These are phyloP conservation scores for Escovopsis weberi DNA, from an alignment of 2,329 filamentous ascomycete genomes.

Conservation along the genomic window DNA sequence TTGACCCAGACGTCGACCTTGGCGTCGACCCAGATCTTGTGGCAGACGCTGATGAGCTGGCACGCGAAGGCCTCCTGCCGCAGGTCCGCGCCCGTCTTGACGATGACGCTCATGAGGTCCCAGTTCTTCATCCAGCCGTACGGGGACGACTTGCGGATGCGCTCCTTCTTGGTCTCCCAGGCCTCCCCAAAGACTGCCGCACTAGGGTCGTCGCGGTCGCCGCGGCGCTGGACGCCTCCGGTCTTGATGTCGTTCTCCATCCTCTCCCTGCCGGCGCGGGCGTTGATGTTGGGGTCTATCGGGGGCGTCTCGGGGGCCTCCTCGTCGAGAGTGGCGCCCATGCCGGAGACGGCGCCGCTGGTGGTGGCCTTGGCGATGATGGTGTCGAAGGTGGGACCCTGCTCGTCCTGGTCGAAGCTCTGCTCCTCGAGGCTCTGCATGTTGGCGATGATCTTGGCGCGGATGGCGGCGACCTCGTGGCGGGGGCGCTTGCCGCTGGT, in stretches of 20 bases:
- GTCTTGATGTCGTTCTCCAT: slow-evolving; percentile 89
- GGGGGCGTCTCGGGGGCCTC: slow-evolving; percentile 25
- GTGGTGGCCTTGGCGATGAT: slow-evolving; percentile 60
- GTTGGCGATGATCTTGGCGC: slow-evolving; percentile 76
- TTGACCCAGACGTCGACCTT: slow-evolving; percentile 73
- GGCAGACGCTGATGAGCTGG: slow-evolving; percentile 68
- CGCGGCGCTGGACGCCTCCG: slow-evolving; percentile 64
- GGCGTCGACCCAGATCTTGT: slow-evolving; percentile 68
- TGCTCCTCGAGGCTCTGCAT: slow-evolving; percentile 83
- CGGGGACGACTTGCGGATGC: slow-evolving; percentile 67
- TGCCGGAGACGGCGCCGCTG: slow-evolving; percentile 26
- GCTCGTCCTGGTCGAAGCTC: slow-evolving; percentile 63
- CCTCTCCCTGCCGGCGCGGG: slow-evolving; percentile 60
- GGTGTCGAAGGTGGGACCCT: slow-evolving; percentile 62
- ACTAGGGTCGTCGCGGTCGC: slow-evolving; percentile 72
- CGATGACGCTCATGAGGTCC: slow-evolving; percentile 76
- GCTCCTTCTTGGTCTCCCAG: slow-evolving; percentile 72
- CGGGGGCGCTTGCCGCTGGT: slow-evolving; percentile 68
- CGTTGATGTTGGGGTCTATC: slow-evolving; percentile 41
- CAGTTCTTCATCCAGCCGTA: slow-evolving; percentile 86
- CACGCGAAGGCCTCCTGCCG: slow-evolving; percentile 78
- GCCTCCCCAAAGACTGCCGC: slow-evolving; percentile 78
- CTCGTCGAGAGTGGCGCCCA: slow-evolving; percentile 39
- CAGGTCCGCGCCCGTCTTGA: slow-evolving; percentile 73
- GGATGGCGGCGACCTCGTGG: slow-evolving; percentile 68